Evolutionary conservation across 2,329 filamentous ascomycete genomes (phyloP).

Genomic region (Ophiosphaerella narmari): DNA sequence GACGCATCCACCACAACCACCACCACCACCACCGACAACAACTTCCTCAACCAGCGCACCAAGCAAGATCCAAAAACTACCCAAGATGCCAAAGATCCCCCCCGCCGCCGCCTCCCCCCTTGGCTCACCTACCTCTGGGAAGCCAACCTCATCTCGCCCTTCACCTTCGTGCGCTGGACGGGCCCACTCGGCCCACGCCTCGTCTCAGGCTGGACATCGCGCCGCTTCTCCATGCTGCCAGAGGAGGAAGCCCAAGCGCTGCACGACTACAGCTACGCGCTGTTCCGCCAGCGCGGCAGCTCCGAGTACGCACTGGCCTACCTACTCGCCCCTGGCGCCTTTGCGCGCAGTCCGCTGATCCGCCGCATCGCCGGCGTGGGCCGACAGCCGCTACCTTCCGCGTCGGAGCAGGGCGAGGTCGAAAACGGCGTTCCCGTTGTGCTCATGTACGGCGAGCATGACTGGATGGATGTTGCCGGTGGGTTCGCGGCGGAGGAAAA

Average conservation of each 20-base stretch:
- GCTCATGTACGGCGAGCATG: slow-evolving; percentile 95
- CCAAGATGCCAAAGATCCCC: slow-evolving; percentile 50
- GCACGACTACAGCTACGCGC: slow-evolving; percentile 91
- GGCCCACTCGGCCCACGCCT: slow-evolving; percentile 90
- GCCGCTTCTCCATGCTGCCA: slow-evolving; percentile 88
- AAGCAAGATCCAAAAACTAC: slow-evolving; percentile 33
- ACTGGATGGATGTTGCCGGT: slow-evolving; percentile 97
- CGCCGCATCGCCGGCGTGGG: slow-evolving; percentile 85
- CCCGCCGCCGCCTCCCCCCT: slow-evolving; percentile 69
- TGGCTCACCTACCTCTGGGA: slow-evolving; percentile 97
- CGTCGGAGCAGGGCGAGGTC: slow-evolving; percentile 20
- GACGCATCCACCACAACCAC: slow-evolving; percentile 67
- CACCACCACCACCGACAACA: slow-evolving; percentile 61
- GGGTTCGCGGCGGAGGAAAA: slow-evolving; percentile 80
- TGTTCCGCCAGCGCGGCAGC: slow-evolving; percentile 89
- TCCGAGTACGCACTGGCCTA: slow-evolving; percentile 94
- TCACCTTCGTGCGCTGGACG: slow-evolving; percentile 84
- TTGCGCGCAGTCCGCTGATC: slow-evolving; percentile 85
- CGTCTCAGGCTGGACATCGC: slow-evolving; percentile 91
- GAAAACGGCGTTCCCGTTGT: slow-evolving; percentile 80
- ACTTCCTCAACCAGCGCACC: slow-evolving; percentile 57
- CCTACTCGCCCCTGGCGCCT: slow-evolving; percentile 90
- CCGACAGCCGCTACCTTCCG: slow-evolving; percentile 61
- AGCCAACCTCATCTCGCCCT: slow-evolving; percentile 86
- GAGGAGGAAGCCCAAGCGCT: slow-evolving; percentile 78